Conservation (phyloP, 1,284 basidiomycete genomes). For the Meira miltonrushii region DNA sequence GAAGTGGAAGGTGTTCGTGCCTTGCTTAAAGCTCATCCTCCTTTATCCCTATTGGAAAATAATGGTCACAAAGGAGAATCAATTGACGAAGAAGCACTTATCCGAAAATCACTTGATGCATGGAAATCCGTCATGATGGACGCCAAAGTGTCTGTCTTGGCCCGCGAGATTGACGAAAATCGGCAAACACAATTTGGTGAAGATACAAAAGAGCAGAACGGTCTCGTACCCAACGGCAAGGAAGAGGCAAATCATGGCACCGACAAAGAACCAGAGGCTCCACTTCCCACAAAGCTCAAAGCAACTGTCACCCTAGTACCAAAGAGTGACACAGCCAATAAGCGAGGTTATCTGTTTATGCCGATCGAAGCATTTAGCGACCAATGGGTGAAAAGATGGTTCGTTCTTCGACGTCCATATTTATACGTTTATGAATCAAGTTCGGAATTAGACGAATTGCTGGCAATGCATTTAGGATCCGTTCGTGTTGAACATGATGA, state of each 20-base stretch:
- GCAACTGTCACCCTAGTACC: slow-evolving; percentile 28
- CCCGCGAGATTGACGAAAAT: slow-evolving; percentile 9
- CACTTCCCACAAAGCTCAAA: slow-evolving; percentile 22
- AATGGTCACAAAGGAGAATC: not conserved
- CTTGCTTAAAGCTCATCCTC: slow-evolving; percentile 57
- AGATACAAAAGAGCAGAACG: not conserved
- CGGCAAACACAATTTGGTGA: not conserved
- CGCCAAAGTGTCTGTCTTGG: slow-evolving; percentile 10
- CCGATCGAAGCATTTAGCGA: slow-evolving; percentile 73
- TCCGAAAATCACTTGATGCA: slow-evolving; percentile 21
- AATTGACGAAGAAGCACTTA: slow-evolving; percentile 17
- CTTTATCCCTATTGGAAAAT: slow-evolving; percentile 9
- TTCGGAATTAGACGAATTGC: slow-evolving; percentile 72
- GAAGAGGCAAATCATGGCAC: not conserved
- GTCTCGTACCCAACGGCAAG: not conserved
- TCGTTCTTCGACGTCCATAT: slow-evolving; percentile 78
- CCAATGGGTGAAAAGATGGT: slow-evolving; percentile 76
- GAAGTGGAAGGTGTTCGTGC: slow-evolving; percentile 84
- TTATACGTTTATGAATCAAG: slow-evolving; percentile 77
- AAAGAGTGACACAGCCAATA: slow-evolving; percentile 70
- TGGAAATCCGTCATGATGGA: slow-evolving; percentile 32
- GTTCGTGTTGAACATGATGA: slow-evolving; percentile 81
- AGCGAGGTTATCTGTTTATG: slow-evolving; percentile 74
- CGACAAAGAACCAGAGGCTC: not conserved
- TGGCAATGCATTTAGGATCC: slow-evolving; percentile 72